These are phyloP conservation scores for Neonectria neomacrospora DNA, from an alignment of 2,329 filamentous ascomycete genomes.

Conservation along the genomic window DNA sequence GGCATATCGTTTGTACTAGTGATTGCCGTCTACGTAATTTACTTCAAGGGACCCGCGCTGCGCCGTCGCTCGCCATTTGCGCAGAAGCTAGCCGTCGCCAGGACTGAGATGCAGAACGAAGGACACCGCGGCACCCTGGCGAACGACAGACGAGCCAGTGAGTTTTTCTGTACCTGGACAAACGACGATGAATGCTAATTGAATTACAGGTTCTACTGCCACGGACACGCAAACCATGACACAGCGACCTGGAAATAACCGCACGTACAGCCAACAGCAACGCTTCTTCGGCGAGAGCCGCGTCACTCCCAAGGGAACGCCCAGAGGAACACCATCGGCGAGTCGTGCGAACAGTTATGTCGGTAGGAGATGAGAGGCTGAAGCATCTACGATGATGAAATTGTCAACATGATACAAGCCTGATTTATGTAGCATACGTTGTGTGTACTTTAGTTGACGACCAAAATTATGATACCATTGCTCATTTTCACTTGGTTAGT, in stretches of 20 bases:
- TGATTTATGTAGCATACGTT: not conserved
- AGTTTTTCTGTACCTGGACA: constrained; percentile 17
- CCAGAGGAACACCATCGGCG: constrained; percentile 51
- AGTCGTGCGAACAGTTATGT: constrained; percentile 42
- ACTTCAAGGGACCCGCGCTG: constrained; percentile 70
- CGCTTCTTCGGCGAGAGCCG: constrained; percentile 56
- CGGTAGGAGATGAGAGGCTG: not conserved
- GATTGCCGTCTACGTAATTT: constrained; percentile 72
- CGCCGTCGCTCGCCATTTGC: constrained; percentile 73
- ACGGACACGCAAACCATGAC: not conserved
- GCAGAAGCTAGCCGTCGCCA: constrained; percentile 65
- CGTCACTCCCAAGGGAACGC: constrained; percentile 53
- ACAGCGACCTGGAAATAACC: constrained; percentile 35
- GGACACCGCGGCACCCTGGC: constrained; percentile 46
- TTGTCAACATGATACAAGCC: not conserved
- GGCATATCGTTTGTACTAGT: constrained; percentile 71
- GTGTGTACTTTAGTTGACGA: not conserved
- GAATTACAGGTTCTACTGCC: constrained; percentile 38
- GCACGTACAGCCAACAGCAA: constrained; percentile 53
- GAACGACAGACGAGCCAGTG: constrained; percentile 45
- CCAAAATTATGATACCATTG: not conserved
- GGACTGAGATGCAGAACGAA: constrained; percentile 44
- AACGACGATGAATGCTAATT: constrained; percentile 17
- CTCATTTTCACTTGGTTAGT: too few relatives aligned
- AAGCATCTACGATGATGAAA: not conserved